Base-by-base conservation (phyloP, 2,329 filamentous ascomycete species). In the Colletotrichum eremochloae region DNA sequence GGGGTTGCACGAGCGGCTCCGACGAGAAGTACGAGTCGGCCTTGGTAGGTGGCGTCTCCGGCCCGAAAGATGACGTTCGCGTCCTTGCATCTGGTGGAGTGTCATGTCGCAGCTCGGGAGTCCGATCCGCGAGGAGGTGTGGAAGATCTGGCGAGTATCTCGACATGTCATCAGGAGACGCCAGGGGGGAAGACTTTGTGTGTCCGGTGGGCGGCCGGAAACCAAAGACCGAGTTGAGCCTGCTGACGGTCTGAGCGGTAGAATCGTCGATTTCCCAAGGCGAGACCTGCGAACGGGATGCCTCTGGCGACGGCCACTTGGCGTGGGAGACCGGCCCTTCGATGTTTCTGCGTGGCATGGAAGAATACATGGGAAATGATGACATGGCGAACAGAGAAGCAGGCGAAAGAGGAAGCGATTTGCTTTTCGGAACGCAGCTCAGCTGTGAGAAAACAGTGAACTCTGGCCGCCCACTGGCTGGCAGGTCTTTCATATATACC, bases 281-380 rank as follows among this genome's bases (percentile, higher is more conserved):
- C 20, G 69, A 69, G 9, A 48, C 20, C 31, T 53, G 40, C 9
- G 70, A 69, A 24, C 66, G 70, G 33, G 50, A 60, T 15, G 56
- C 29, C 18, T 52, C 61, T 29, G 56, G 40, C n/a, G 70, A 55
- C 18, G 70, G 70, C 70, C 70, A 72, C 15, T 65, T 72, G 48
- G 70, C 70, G 48, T 69, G 67, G 55, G 67, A 65, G 38, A 72
- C 70, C 36, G 68, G 66, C 42, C 66, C 66, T 31, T 72, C 70
- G 31, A 60, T 33, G 24, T 64, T 69, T 61, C 60, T 72, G 36
- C 70, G 70, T 40, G 66, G 60, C 60, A 72, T 72, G 38, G 66
- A 60, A 56, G 52, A 60, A 42, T 56, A 70, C 66, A 72, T 67
- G 33, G 63, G 66, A n/a, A 55, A 63, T 8, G 40, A 63, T 24